A percentile compares a stretch with the other conserved stretches of the same genome.
These are phyloP conservation scores for Cryphonectria carpinicola DNA, from an alignment of 2,329 filamentous ascomycete species.

Conservation along the genomic window DNA sequence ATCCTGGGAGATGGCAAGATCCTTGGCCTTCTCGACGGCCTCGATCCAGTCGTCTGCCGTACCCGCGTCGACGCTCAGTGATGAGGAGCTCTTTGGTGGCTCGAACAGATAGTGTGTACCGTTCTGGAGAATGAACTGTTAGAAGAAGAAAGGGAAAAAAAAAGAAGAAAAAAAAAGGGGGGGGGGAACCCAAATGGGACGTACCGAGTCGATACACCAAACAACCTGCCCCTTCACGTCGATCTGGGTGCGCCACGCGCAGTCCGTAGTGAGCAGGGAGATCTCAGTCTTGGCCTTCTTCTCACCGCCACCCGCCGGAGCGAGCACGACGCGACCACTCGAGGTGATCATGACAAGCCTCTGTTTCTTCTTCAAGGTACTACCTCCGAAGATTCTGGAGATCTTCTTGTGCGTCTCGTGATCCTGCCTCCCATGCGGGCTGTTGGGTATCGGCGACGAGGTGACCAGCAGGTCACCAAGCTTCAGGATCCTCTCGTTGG, in stretches of 20 bases:
- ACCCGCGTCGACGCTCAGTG: conserved; percentile 59
- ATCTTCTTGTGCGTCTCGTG: conserved; percentile 81
- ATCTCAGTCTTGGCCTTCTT: conserved; percentile 95
- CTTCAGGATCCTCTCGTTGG: conserved; percentile 93
- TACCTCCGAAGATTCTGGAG: conserved; percentile 89
- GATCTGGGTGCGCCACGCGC: conserved; percentile 76
- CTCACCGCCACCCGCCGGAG: conserved; percentile 89
- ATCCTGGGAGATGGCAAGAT: conserved; percentile 78
- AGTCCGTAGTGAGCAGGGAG: conserved; percentile 76
- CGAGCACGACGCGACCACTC: conserved; percentile 85
- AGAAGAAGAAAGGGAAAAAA: not conserved
- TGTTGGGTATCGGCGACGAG: conserved; percentile 76
- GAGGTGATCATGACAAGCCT: conserved; percentile 94
- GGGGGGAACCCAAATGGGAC: conserved; percentile 44
- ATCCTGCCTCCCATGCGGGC: conserved; percentile 71
- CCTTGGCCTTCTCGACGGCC: conserved; percentile 81
- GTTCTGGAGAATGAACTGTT: conserved; percentile 54
- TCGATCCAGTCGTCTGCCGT: conserved; percentile 92
- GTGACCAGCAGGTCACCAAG: conserved; percentile 88
- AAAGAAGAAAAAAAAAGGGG: conserved; percentile 10
- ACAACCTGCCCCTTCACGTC: conserved; percentile 87
- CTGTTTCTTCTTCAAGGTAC: conserved; percentile 88
- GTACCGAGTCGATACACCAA: conserved; percentile 93
- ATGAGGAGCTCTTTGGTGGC: conserved; percentile 74
- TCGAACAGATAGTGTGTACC: conserved; percentile 94